Base-by-base conservation (phyloP, 2,329 filamentous ascomycete genomes). In the Cordyceps fumosorosea region DNA sequence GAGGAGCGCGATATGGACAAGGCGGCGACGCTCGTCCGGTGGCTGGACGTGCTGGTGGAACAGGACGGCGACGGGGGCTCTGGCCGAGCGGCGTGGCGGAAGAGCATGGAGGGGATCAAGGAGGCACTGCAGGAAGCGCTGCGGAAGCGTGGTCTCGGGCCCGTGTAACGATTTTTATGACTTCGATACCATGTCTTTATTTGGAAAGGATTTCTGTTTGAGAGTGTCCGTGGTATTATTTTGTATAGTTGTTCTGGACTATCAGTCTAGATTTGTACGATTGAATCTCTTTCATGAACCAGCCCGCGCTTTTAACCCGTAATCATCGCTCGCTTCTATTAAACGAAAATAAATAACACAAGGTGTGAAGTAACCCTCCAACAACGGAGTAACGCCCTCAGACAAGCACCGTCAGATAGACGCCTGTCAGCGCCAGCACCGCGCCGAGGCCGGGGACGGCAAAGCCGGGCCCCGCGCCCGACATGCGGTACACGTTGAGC, bases 1-100 rank as follows among this genome's bases (percentile, higher is more conserved):
- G 87, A 93, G 62, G 95, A 98, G 73, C 80, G 82, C 63, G 88
- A 97, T 71, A 80, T 95, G 75, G 82, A 82, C 5, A 96, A 96
- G 74, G 90, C 84, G 1, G 81, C 85, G 1, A 83, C 83, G 14
- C 75, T 95, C 20, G 82, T 89, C 14, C 85, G 80, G 66, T 96
- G 91, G 90, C 66, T 88, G 55, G 77, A 78, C 48, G 78, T 83
- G 69, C 66, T 87, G 22, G 78, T 87, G 7, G 81, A 82, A 52
- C 80, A 81, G 51, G 77, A 77, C 37, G 73, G 72, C 8, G 70
- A 69, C 5, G 71, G 68, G 2, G 72, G 70, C 18, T 68, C 62
- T 55, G 81, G 76, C 5, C 76, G 73, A 62, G 69, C 71, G 60
- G 70, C 71, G 29, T 88, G 85, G 85, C 71, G 66, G 51, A 69